phyloP scores from a whole-genome alignment of 345 rosid genomes.

The Iberis pinnata region DNA sequence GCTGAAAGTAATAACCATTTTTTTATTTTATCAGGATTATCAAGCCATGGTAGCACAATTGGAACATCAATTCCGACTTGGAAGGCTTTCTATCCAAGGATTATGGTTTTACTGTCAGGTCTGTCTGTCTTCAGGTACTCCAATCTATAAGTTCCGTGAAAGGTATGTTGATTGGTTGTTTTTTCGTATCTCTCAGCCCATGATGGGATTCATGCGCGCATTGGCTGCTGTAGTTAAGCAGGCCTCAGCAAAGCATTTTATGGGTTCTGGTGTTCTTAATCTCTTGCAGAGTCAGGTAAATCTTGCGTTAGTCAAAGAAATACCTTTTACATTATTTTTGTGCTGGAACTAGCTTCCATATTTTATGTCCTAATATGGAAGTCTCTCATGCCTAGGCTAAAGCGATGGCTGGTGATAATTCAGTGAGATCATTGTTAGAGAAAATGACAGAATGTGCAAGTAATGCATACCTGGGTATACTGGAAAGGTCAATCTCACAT shows the following conservation, averaged over 20 bases:
- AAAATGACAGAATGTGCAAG: conserved; percentile 93
- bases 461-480: conserved; percentile 84
- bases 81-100: conserved; percentile 93
- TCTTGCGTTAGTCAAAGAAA: background rate
- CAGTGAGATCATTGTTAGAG: conserved; percentile 87
- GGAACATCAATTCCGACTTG: conserved; percentile 95
- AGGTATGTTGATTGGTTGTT: conserved; percentile 21
- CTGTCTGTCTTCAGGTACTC: conserved; percentile 18
- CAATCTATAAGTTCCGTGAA: background rate
- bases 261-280: conserved; percentile 90
- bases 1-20: conserved; percentile 1
- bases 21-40: conserved; percentile 56
- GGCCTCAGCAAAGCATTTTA: conserved; percentile 62
- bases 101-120: conserved; percentile 99
- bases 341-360: conserved; percentile 10
- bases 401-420: conserved; percentile 94
- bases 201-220: conserved; percentile 91
- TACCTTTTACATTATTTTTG: background rate
- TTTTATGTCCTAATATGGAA: conserved; percentile 24
- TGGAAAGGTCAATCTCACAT: conserved; percentile 60
- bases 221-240: conserved; percentile 68
- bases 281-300: conserved; percentile 90
- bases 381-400: conserved; percentile 56
- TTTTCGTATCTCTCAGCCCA: conserved; percentile 48
- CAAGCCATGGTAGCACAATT: conserved; percentile 95